Evolutionary conservation across 176 grass and related monocot genomes (phyloP).

Genomic region (Oryza brachyantha): DNA sequence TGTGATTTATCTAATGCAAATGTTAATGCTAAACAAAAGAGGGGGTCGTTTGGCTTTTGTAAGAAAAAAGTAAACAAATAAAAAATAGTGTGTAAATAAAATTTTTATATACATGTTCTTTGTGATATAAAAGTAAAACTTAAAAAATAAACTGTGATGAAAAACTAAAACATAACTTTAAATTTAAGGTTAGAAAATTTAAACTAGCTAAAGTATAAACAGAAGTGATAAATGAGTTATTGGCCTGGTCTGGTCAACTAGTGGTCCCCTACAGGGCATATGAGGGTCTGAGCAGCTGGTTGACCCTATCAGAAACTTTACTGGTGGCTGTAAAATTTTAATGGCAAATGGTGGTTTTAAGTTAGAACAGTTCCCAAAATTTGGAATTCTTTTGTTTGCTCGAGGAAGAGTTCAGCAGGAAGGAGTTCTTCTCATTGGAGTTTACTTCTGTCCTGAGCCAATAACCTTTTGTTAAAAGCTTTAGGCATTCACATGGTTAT

Average conservation of each 20-base stretch:
- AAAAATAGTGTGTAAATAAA: too few species aligned
- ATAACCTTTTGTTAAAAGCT: background rate
- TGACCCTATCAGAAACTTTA: background rate
- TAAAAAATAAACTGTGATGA: too few species aligned
- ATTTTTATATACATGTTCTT: too few species aligned
- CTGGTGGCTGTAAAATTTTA: background rate
- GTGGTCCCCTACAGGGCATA: background rate
- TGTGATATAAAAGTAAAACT: too few species aligned
- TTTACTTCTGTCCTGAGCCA: slow-evolving; percentile 19
- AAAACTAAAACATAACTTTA: too few species aligned
- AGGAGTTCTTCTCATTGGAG: slow-evolving; percentile 1
- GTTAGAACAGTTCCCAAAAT: background rate
- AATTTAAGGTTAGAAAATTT: too few species aligned
- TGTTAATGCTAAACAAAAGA: too few species aligned
- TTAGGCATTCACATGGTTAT: background rate
- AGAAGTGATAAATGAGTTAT: too few species aligned
- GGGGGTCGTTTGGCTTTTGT: too few species aligned
- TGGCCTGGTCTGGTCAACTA: background rate
- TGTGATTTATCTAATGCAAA: background rate
- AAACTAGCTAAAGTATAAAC: too few species aligned
- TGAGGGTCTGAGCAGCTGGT: background rate
- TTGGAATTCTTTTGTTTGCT: slow-evolving; percentile 11
- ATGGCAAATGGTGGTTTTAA: background rate
- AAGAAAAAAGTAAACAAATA: too few species aligned
- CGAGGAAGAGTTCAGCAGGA: background rate